Base-by-base conservation (phyloP, 169 alveolate genomes). In the Plasmodium relictum region DNA sequence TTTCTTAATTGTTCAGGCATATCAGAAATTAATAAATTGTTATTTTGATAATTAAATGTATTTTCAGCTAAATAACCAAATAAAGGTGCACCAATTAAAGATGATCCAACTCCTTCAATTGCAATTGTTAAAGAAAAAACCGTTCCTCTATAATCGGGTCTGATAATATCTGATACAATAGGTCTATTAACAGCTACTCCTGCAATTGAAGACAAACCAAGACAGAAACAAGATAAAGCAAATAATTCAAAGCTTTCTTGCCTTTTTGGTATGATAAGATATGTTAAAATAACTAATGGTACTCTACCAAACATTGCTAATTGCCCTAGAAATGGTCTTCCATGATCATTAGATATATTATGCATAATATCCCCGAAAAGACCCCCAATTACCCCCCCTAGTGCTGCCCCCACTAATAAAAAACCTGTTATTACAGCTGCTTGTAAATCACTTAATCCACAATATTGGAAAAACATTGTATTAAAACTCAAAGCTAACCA, bases 331-430 rank as follows among this genome's bases (percentile, higher is more conserved):
- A 94, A 87, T 5, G 97, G 97, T 56, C 98, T 78, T 42, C 98
- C 98, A 78, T 96, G 97, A 18, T 94, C 91, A 14, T 92, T 93
- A 41, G 94, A 88, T 85, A 92, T 91, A 66, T 92, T 78, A 73
- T 94, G 96, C 89, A 97, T 93, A 62, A 66, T 78, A 52, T 96
- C 98, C 22, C 97, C 97, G 52, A 94, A 73, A 18, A 88, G 85
- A 2, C 98, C 98, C 16, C 98, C 98, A 26, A 95, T 31, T 14
- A 95, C 96, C 8, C 98, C 98, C 20, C 98, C 98, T 39, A 95
- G 50, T 61, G 96, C 94, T 7, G 97, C 95, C 20, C 98, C 98
- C 45, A 95, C 73, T 14, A 97, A 93, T 88, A 95, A 90, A 20
- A 93, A 73, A 9, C 97, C 98, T 26, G 94, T 89, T 61, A 96